Percentiles rank a stretch among this genome's conserved stretches.
phyloP scores from a whole-genome alignment of 2,329 filamentous ascomycete genomes.

The Westerdykella aurantiaca region DNA sequence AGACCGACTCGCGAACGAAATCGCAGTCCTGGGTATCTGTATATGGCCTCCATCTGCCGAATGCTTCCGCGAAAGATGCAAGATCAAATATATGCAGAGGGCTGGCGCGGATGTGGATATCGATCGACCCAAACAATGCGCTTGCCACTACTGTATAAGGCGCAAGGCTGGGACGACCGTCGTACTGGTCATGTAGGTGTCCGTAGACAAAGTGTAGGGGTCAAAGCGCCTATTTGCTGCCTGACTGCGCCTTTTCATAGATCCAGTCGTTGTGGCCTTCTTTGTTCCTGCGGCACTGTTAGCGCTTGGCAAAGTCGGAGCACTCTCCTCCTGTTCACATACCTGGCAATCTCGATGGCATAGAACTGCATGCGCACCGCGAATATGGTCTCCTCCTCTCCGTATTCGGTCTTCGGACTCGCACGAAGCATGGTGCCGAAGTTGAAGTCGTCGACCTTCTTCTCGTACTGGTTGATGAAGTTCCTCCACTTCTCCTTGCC shows the following conservation, averaged over 20 bases:
- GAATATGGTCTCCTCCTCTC: conserved; percentile 84
- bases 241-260: conserved; percentile 67
- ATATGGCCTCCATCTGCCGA: too few relatives aligned
- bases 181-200: too few relatives aligned
- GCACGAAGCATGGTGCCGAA: conserved; percentile 90
- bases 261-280: conserved; percentile 94
- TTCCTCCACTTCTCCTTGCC: conserved; percentile 94
- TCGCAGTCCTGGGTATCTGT: too few relatives aligned
- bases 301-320: conserved; percentile 9
- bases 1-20: too few relatives aligned
- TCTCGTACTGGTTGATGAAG: conserved; percentile 91
- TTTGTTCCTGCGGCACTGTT: conserved; percentile 57
- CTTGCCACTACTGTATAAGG: too few relatives aligned
- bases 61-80: too few relatives aligned
- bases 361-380: conserved; percentile 80
- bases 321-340: conserved; percentile 20
- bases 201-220: too few relatives aligned
- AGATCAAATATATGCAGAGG: too few relatives aligned
- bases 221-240: too few relatives aligned
- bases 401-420: conserved; percentile 76
- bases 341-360: conserved; percentile 68
- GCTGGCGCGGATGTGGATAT: too few relatives aligned
- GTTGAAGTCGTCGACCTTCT: conserved; percentile 94
- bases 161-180: too few relatives aligned
- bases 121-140: too few relatives aligned